Conservation (phyloP, 2,329 filamentous ascomycete genomes). For the Diatrype stigma region DNA sequence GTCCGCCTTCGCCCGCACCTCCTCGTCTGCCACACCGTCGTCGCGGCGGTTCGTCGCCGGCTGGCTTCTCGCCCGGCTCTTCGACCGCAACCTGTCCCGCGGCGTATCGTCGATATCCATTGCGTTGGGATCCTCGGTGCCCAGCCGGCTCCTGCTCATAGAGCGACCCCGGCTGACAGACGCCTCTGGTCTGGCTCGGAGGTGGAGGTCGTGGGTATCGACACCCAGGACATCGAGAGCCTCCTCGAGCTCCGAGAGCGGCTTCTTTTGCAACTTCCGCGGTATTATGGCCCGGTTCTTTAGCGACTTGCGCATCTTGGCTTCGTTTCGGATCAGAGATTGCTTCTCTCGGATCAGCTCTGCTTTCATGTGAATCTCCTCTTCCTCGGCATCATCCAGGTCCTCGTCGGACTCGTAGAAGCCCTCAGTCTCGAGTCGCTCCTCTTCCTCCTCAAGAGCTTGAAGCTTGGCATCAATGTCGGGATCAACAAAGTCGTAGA, state of each 20-base stretch:
- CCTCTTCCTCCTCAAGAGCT: slow-evolving; percentile 91
- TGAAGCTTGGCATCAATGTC: slow-evolving; percentile 93
- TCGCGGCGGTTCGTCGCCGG: slow-evolving; percentile 63
- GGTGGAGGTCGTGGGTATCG: slow-evolving; percentile 71
- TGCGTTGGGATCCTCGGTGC: slow-evolving; percentile 60
- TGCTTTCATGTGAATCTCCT: slow-evolving; percentile 84
- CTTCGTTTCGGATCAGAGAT: slow-evolving; percentile 86
- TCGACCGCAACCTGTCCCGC: slow-evolving; percentile 62
- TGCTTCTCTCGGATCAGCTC: slow-evolving; percentile 95
- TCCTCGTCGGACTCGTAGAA: slow-evolving; percentile 86
- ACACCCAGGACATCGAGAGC: slow-evolving; percentile 82
- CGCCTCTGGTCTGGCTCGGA: slow-evolving; percentile 66
- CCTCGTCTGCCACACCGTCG: slow-evolving; percentile 70
- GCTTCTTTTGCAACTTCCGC: slow-evolving; percentile 73
- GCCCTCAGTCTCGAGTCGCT: slow-evolving; percentile 83
- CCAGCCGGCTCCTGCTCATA: slow-evolving; percentile 56
- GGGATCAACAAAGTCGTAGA: slow-evolving; percentile 94
- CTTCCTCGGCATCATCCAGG: slow-evolving; percentile 83
- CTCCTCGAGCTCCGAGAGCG: slow-evolving; percentile 80
- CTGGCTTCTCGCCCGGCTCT: slow-evolving; percentile 65
- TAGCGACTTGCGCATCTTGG: slow-evolving; percentile 89
- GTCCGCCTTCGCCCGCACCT: slow-evolving; percentile 72
- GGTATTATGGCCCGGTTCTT: slow-evolving; percentile 97
- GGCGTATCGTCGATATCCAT: slow-evolving; percentile 69
- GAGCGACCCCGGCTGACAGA: slow-evolving; percentile 66